These are phyloP conservation scores for Hymenoscyphus occultus DNA, from an alignment of 2,329 filamentous ascomycete species.

Conservation along the genomic window DNA sequence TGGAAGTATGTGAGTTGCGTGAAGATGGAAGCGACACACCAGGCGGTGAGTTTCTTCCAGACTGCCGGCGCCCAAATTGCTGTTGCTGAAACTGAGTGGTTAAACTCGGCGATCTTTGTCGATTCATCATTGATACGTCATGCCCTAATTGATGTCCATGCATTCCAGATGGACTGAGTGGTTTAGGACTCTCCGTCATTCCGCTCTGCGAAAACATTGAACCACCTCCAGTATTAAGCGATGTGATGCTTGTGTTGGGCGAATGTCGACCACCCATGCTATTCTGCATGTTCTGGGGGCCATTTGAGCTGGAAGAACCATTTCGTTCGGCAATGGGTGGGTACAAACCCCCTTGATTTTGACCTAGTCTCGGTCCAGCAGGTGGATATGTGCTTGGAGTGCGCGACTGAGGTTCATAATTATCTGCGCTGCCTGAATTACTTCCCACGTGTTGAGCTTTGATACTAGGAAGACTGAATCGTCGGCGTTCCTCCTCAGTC, in stretches of 20 bases:
- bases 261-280: conserved; percentile 43
- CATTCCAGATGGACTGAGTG: conserved; percentile 62
- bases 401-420: conserved; percentile 57
- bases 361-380: conserved; percentile 51
- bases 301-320: conserved; percentile 48
- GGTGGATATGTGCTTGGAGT: conserved; percentile 76
- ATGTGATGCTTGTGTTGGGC: conserved; percentile 49
- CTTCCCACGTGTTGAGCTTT: conserved; percentile 67
- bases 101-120: conserved; percentile 64
- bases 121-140: conserved; percentile 49
- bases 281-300: conserved; percentile 48
- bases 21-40: conserved; percentile 34
- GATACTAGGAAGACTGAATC: conserved; percentile 71
- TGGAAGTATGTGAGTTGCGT: conserved; percentile 31
- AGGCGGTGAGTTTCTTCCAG: conserved; percentile 51
- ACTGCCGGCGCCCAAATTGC: conserved; percentile 55
- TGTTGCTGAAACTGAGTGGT: conserved; percentile 64
- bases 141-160: conserved; percentile 50
- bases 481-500: conserved; percentile 57
- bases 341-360: conserved; percentile 55
- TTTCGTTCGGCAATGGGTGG: conserved; percentile 58
- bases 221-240: conserved; percentile 42
- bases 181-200: conserved; percentile 86
- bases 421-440: conserved; percentile 35
- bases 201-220: conserved; percentile 65